Evolutionary conservation across 371 early-diverging fungal species (phyloP), one percentile per base, ranked within the genome.

Genomic region (Mucor plumbeus): DNA sequence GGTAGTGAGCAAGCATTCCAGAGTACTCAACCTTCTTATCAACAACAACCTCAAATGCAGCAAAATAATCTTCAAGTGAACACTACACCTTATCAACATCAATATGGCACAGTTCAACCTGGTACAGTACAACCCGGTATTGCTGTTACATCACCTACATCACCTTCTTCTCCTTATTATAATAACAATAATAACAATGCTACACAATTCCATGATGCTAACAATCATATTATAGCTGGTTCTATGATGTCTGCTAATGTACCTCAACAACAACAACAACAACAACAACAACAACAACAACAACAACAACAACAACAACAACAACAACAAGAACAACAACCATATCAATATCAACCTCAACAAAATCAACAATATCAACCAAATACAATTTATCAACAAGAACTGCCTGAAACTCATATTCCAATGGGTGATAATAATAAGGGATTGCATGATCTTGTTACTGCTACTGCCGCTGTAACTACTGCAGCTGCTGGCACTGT

Each of bases 1-100:
- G 80, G 83, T 21, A 82, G 75, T 56, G 77, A 75, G 34, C 69
- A 77, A 40, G 61, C 57, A 3, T 65, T 61, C 33, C 61, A 67
- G 14, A 26, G 38, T 39, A 15, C 31, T 31, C 60, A 56, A n/a
- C 44, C 61, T 36, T 41, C 55, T 21, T 44, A 56, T 17, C 66
- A 66, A 39, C 65, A 65, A 26, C 70, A 63, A 38, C 44, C 56
- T 26, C 64, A 44, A 15, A 68, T 63, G 58, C 57, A 57, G 40
- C 62, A 67, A 26, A 60, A 44, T 6, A 41, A 50, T 14, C 63
- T 43, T 31, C 34, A 40, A 40, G 39, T 57, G 2, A 40, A 64
- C 4, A 44, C 57, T 10, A 33, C 33, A 11, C 33, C 34, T 4
- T 64, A 69, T 14, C 64, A 69, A 38, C 70, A 65, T 11, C 70